phyloP scores from a whole-genome alignment of 2,329 filamentous ascomycete species.

The Colletotrichum cuscutae region DNA sequence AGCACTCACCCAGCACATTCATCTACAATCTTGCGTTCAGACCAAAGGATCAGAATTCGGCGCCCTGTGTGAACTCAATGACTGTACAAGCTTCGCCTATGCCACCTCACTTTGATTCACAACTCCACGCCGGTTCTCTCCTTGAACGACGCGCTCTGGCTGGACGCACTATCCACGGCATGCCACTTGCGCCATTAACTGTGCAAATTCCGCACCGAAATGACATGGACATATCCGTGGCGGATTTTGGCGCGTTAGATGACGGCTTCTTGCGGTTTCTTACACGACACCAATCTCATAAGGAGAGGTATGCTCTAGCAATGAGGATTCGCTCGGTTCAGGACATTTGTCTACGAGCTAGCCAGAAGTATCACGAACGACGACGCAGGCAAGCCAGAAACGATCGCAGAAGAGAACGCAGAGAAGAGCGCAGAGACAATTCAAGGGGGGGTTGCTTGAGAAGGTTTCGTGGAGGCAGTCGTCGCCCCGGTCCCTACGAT shows the following conservation, averaged over 20 bases:
- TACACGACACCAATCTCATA: neutral
- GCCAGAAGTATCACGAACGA: constrained; percentile 36
- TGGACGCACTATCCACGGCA: neutral
- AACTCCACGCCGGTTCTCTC: neutral
- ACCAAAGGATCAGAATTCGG: neutral
- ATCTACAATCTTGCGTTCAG: constrained; percentile 16
- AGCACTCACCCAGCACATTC: constrained; percentile 23
- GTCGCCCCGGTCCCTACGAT: neutral
- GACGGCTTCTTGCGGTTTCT: too few relatives aligned
- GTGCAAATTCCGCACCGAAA: neutral
- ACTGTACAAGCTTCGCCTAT: neutral
- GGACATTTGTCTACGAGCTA: constrained; percentile 39
- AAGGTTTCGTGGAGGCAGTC: too few relatives aligned
- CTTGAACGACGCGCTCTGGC: neutral
- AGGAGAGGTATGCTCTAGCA: neutral
- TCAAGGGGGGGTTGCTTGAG: too few relatives aligned
- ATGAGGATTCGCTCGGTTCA: constrained; percentile 33
- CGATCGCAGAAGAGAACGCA: too few relatives aligned
- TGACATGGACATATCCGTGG: neutral
- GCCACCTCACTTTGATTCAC: neutral
- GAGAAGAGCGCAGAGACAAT: too few relatives aligned
- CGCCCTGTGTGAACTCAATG: neutral
- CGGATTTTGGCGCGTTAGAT: too few relatives aligned
- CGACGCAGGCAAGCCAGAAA: constrained; percentile 14
- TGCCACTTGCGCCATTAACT: neutral